Base-by-base conservation (phyloP, 2,329 filamentous ascomycete species). In the Acephala macrosclerotiorum region DNA sequence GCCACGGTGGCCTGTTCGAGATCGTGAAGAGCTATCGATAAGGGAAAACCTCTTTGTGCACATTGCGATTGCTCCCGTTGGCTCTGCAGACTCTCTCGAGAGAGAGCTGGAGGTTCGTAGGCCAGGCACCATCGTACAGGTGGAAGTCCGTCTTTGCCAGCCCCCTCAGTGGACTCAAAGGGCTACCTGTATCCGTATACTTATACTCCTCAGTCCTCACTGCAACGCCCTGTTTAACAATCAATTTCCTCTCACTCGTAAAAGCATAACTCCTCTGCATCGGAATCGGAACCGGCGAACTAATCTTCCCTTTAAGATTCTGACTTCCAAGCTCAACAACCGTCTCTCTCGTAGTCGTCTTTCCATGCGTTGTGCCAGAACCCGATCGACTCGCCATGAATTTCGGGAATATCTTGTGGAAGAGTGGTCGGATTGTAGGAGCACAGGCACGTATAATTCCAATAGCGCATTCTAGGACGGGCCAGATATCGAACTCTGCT, bases 381-480 rank as follows among this genome's bases (percentile, higher is more conserved):
- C n/a, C 29, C 2, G 35, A 29, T 33, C 29, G 22, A 61, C 40
- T 42, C 29, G 55, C 22, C 36, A 60, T 33, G 22, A 49, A 47
- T 20, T 33, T 47, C 2, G 58, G 58, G 33, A 55, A 61, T 12
- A 61, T 29, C 11, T 29, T 51, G 47, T 51, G 36, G 3, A 63
- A 18, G 2, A 63, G 20, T 2, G 60, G 60, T 18, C 51, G 60
- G 9, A 63, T 25, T 11, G 60, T 56, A 8, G 62, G 62, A 4
- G 62, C 62, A 14, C 47, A 60, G 9, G 62, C 62, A 22, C 62
- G 60, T 18, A 64, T 55, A 16, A 64, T 60, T 18, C 62, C 58
- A 2, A 55, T 53, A 11, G 20, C 26, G 16, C 29, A 26, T 49
- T 64, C 62, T 20, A 64, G 9, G 4, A 53, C 47, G 12, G 62